phyloP scores from a whole-genome alignment of 805 yeast genomes.

The Monosporozyma siamensis region DNA sequence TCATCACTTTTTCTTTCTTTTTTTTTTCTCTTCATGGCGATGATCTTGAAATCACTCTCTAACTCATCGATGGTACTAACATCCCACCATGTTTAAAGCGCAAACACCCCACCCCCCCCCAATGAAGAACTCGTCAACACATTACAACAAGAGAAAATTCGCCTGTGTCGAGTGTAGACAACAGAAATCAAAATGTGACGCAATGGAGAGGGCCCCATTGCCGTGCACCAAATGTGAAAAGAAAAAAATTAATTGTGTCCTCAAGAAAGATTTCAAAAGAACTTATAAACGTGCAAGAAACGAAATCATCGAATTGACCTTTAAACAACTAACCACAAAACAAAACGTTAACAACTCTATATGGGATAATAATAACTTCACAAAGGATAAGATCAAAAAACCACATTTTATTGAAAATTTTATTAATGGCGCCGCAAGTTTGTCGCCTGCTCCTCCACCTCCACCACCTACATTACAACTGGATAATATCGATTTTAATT shows the following conservation, averaged over 20 bases:
- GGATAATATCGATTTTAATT: constrained; percentile 34
- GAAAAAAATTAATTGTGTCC: constrained; percentile 57
- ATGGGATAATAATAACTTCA: constrained; percentile 24
- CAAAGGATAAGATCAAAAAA: constrained; percentile 22
- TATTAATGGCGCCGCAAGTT: neutral
- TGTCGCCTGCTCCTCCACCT: neutral
- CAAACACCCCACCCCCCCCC: too few relatives aligned
- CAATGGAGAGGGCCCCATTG: constrained; percentile 59
- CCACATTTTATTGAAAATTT: neutral
- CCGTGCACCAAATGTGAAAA: constrained; percentile 79
- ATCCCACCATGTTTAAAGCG: too few relatives aligned
- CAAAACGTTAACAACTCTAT: constrained; percentile 20
- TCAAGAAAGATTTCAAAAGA: constrained; percentile 76
- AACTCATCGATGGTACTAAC: too few relatives aligned
- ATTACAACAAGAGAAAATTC: constrained; percentile 35
- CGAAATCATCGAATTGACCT: constrained; percentile 75
- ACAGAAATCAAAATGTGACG: constrained; percentile 88
- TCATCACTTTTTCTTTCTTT: too few relatives aligned
- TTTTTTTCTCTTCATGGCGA: too few relatives aligned
- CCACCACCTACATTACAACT: constrained; percentile 7
- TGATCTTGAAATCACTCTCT: too few relatives aligned
- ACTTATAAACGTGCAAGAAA: constrained; percentile 81
- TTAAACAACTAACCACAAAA: constrained; percentile 54
- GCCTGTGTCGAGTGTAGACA: constrained; percentile 97
- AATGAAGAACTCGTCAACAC: too few relatives aligned